Evolutionary conservation across 2,329 filamentous ascomycete species (phyloP).

Genomic region (Metarhizium anisopliae): DNA sequence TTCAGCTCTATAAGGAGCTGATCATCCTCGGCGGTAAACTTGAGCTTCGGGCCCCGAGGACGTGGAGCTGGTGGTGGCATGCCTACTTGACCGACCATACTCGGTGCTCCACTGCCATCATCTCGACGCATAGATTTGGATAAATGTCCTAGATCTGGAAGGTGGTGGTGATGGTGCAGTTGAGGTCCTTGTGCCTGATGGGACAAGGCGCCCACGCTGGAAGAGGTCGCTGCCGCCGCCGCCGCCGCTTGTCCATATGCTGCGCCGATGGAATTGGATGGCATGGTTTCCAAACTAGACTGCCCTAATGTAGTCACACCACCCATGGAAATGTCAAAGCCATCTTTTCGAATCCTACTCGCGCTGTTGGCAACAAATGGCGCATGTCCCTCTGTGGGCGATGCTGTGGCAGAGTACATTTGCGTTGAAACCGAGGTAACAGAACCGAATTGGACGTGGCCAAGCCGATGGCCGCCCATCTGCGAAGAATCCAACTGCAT

Average conservation of each 20-base stretch:
- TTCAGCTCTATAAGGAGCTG: slow-evolving; percentile 81
- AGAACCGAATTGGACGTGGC: slow-evolving; percentile 43
- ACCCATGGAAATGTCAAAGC: slow-evolving; percentile 46
- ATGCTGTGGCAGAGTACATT: slow-evolving; percentile 41
- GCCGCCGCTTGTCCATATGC: slow-evolving; percentile 39
- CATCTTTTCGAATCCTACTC: slow-evolving; percentile 49
- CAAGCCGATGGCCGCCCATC: slow-evolving; percentile 43
- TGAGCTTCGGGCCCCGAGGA: slow-evolving; percentile 81
- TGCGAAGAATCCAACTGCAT: slow-evolving; percentile 47
- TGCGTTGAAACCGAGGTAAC: slow-evolving; percentile 40
- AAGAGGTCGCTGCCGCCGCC: slow-evolving; percentile 15
- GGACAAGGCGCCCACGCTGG: slow-evolving; percentile 2
- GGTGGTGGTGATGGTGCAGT: slow-evolving; percentile 68
- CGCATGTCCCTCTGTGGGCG: slow-evolving; percentile 25
- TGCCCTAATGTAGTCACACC: slow-evolving; percentile 45
- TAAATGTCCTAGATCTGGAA: slow-evolving; percentile 64
- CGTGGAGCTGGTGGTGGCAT: slow-evolving; percentile 78
- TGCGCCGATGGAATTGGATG: slow-evolving; percentile 42
- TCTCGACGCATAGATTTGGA: slow-evolving; percentile 58
- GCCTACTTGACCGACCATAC: slow-evolving; percentile 74
- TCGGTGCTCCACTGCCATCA: slow-evolving; percentile 58
- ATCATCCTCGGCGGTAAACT: slow-evolving; percentile 90
- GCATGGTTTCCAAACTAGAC: slow-evolving; percentile 45
- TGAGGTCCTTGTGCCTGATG: slow-evolving; percentile 8
- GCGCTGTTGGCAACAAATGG: slow-evolving; percentile 24